Evolutionary conservation across 2,329 filamentous ascomycete genomes (phyloP).

Genomic region (Hypoxylon sp.): DNA sequence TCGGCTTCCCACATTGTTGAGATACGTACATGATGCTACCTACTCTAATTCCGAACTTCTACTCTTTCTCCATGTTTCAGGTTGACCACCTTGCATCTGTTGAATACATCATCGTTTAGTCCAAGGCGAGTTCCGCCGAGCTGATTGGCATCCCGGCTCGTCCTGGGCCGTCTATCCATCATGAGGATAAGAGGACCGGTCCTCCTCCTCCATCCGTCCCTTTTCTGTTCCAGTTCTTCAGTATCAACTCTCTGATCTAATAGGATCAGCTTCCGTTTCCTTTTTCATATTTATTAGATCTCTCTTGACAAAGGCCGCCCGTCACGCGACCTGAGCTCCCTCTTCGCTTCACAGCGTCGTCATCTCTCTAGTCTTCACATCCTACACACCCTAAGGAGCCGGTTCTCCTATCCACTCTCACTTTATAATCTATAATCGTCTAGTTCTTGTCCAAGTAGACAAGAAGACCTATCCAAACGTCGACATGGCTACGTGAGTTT

Average conservation of each 20-base stretch:
- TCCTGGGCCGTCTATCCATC: constrained; percentile 48
- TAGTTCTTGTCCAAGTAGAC: constrained; percentile 51
- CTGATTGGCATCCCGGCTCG: constrained; percentile 51
- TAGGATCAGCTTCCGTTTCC: constrained; percentile 50
- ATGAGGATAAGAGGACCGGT: constrained; percentile 55
- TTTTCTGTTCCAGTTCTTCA: constrained; percentile 50
- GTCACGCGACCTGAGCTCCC: constrained; percentile 47
- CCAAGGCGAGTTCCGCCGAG: constrained; percentile 43
- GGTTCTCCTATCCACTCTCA: constrained; percentile 51
- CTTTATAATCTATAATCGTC: constrained; percentile 50
- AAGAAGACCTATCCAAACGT: constrained; percentile 45
- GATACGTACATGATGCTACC: constrained; percentile 41
- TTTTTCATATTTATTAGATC: constrained; percentile 52
- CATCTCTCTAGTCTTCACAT: constrained; percentile 21
- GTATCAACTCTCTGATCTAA: constrained; percentile 52
- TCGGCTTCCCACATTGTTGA: constrained; percentile 43
- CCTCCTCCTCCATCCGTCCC: constrained; percentile 47
- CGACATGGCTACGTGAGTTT: constrained; percentile 63
- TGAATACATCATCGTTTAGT: constrained; percentile 47
- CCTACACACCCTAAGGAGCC: constrained; percentile 49
- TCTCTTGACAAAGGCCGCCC: constrained; percentile 46
- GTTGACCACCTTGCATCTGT: constrained; percentile 47
- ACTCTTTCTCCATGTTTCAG: constrained; percentile 55
- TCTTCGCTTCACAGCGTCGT: constrained; percentile 49
- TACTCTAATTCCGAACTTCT: constrained; percentile 42